Percentiles rank a stretch among this genome's conserved stretches.
Conservation (phyloP, 371 early-diverging fungal species). For the Mucor mucedo region DNA sequence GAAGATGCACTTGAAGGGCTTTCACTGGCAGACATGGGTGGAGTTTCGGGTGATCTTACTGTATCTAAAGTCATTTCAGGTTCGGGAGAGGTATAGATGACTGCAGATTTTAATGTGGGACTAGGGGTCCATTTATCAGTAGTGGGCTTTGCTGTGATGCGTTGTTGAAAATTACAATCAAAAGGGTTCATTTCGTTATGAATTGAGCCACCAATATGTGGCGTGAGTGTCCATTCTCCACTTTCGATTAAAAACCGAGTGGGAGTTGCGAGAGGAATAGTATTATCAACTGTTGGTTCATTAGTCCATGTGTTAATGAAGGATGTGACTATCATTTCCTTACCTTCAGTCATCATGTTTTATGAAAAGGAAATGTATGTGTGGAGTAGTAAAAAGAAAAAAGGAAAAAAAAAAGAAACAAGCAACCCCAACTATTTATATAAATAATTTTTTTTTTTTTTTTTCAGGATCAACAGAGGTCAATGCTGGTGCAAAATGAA, state of each 20-base stretch:
- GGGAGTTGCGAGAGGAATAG: constrained; percentile 34
- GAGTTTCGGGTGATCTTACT: constrained; percentile 13
- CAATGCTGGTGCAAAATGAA: constrained; percentile 6
- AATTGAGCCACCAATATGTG: constrained; percentile 21
- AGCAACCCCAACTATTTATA: constrained; percentile 1
- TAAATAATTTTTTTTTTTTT: neutral
- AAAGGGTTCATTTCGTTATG: constrained; percentile 39
- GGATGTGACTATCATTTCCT: neutral
- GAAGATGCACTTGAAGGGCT: constrained; percentile 25
- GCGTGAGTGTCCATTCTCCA: constrained; percentile 39
- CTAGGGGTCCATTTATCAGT: neutral
- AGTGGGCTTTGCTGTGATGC: neutral
- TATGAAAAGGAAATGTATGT: neutral
- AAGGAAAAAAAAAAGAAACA: neutral
- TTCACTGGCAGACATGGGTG: constrained; percentile 32
- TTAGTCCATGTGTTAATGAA: neutral
- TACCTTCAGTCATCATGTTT: constrained; percentile 26
- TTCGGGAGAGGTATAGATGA: constrained; percentile 7
- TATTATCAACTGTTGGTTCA: constrained; percentile 10
- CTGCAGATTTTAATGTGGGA: neutral
- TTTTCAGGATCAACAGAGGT: constrained; percentile 5
- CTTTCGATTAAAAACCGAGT: constrained; percentile 42
- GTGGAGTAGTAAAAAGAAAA: neutral
- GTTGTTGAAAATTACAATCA: constrained; percentile 32
- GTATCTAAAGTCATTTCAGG: constrained; percentile 2